Evolutionary conservation across 768 basidiomycete species (phyloP).

Genomic region (Mycena haematopus): DNA sequence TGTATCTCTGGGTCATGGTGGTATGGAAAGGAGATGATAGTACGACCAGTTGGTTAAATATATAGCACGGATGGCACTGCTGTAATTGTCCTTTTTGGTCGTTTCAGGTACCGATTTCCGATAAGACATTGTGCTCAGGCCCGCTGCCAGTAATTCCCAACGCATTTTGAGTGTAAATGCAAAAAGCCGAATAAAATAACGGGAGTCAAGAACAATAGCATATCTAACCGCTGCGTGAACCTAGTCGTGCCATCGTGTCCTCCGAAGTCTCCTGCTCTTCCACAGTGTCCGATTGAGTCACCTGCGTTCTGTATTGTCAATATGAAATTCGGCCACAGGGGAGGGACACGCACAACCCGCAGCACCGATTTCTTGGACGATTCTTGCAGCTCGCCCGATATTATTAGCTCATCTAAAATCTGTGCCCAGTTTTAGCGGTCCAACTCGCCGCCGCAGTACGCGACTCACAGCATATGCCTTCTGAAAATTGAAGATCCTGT

Average conservation of each 20-base stretch:
- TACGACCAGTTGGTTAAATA: no score
- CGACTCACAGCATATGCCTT: slow-evolving; percentile 76
- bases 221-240: slow-evolving; percentile 69
- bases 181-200: no score
- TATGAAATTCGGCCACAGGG: slow-evolving; percentile 4
- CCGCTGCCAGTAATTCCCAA: no score
- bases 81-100: no score
- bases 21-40: slow-evolving; percentile 29
- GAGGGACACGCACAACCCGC: slow-evolving; percentile 52
- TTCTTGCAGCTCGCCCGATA: slow-evolving; percentile 85
- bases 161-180: no score
- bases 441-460: not conserved
- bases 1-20: slow-evolving; percentile 53
- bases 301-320: slow-evolving; percentile 50
- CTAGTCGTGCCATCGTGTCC: slow-evolving; percentile 79
- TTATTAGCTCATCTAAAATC: slow-evolving; percentile 84
- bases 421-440: slow-evolving; percentile 28
- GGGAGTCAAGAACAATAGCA: no score
- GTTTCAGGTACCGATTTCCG: no score
- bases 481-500: slow-evolving; percentile 87
- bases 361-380: slow-evolving; percentile 79
- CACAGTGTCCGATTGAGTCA: slow-evolving; percentile 83
- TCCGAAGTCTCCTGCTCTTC: slow-evolving; percentile 88
- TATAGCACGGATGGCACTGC: no score
- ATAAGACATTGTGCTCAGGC: no score